phyloP scores from a whole-genome alignment of 73 alveolate species.

The Paramecium primaurelia region DNA sequence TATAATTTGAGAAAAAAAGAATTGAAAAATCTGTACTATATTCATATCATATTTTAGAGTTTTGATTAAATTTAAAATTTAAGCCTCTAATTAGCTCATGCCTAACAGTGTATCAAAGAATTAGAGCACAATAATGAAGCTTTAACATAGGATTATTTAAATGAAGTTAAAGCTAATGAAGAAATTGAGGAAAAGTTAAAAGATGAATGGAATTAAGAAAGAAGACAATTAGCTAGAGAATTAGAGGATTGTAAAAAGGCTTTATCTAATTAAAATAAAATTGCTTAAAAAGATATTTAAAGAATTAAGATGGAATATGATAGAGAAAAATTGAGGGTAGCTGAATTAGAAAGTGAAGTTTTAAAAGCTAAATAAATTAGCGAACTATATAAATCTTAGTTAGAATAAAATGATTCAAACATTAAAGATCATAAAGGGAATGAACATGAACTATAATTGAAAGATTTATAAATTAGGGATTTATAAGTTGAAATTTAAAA shows the following conservation, averaged over 20 bases:
- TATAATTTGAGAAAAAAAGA: background rate
- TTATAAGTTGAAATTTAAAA: background rate
- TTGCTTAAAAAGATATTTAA: background rate
- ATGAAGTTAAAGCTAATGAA: background rate
- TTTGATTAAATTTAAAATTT: background rate
- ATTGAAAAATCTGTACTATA: background rate
- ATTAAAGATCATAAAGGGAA: background rate
- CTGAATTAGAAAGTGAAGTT: background rate
- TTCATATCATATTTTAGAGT: background rate
- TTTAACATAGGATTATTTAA: background rate
- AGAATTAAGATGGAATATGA: background rate
- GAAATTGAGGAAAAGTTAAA: background rate
- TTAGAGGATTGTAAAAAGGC: background rate
- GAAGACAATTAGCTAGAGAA: background rate
- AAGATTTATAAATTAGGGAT: background rate
- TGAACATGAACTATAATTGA: background rate
- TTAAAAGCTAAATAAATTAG: background rate
- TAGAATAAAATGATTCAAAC: background rate
- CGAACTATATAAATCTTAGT: background rate
- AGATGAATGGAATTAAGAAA: conserved; percentile 28
- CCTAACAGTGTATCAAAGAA: background rate
- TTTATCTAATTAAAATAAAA: background rate
- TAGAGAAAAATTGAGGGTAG: background rate
- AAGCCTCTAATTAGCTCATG: background rate
- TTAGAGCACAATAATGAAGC: background rate